Conservation (phyloP, 2,329 filamentous ascomycete genomes). For the Trichophyton simii region DNA sequence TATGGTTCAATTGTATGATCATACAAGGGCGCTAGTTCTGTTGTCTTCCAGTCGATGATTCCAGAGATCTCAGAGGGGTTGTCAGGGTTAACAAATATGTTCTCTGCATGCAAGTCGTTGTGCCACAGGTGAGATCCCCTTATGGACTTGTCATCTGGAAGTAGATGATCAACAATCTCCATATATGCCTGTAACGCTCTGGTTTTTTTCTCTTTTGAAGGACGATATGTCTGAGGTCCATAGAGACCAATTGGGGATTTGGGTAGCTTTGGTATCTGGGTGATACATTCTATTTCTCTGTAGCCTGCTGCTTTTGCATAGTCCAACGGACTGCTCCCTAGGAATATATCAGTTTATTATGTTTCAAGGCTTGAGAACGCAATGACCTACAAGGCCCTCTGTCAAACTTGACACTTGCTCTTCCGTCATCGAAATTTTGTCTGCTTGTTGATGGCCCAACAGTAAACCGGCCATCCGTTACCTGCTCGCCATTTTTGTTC, state of each 20-base stretch:
- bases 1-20: constrained; percentile 20
- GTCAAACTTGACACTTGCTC: constrained; percentile 14
- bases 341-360: neutral
- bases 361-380: constrained; percentile 11
- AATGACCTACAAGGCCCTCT: constrained; percentile 17
- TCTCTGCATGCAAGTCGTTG: constrained; percentile 28
- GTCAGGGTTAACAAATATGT: constrained; percentile 27
- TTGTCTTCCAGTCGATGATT: constrained; percentile 20
- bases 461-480: constrained; percentile 15
- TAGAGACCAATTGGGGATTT: constrained; percentile 17
- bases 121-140: constrained; percentile 28
- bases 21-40: constrained; percentile 20
- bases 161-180: constrained; percentile 22
- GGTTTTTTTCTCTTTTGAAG: constrained; percentile 19
- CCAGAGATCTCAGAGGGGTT: constrained; percentile 13
- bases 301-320: constrained; percentile 22
- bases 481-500: constrained; percentile 14
- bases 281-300: constrained; percentile 26
- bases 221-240: constrained; percentile 22
- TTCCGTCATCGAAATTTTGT: constrained; percentile 16
- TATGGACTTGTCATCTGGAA: constrained; percentile 18
- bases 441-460: constrained; percentile 17
- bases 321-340: constrained; percentile 24
- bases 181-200: constrained; percentile 24
- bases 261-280: constrained; percentile 12